Evolutionary conservation across 116 monocot genomes (phyloP).

Genomic region (Dioscorea cayenensis): DNA sequence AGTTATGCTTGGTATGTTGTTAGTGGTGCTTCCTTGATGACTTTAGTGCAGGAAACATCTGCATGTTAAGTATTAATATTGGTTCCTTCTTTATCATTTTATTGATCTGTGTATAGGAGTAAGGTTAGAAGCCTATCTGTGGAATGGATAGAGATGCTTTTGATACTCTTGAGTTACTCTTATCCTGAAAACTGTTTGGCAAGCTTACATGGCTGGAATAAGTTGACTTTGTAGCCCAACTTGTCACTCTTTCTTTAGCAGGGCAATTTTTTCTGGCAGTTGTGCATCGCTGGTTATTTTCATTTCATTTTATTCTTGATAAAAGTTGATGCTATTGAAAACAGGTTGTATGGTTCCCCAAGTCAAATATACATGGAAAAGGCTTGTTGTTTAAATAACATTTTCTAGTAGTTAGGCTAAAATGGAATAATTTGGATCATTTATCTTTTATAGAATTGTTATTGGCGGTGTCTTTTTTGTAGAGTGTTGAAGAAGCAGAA

Average conservation of each 20-base stretch:
- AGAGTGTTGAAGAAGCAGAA: conserved; percentile 99
- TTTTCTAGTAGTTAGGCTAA: not conserved
- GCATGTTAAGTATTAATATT: no score
- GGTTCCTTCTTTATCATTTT: no score
- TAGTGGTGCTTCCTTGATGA: not conserved
- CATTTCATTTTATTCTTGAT: not conserved
- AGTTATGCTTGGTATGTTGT: not conserved
- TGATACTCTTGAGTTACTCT: not conserved
- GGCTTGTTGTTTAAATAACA: not conserved
- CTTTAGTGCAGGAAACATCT: no score
- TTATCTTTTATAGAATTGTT: not conserved
- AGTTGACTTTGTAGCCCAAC: not conserved
- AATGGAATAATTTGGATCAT: not conserved
- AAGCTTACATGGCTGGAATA: not conserved
- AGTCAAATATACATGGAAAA: not conserved
- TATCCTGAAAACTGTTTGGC: not conserved
- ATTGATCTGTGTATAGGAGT: no score
- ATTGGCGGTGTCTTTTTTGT: conserved; percentile 7
- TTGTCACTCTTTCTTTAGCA: not conserved
- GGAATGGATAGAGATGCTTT: no score
- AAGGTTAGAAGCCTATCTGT: no score
- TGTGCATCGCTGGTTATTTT: not conserved
- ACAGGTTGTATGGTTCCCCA: not conserved
- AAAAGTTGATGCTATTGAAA: not conserved
- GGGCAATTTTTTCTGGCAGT: not conserved